Evolutionary conservation across 805 yeast species (phyloP), one percentile per base, ranked within the genome.

Genomic region (Zygosaccharomyces pseudorouxii): DNA sequence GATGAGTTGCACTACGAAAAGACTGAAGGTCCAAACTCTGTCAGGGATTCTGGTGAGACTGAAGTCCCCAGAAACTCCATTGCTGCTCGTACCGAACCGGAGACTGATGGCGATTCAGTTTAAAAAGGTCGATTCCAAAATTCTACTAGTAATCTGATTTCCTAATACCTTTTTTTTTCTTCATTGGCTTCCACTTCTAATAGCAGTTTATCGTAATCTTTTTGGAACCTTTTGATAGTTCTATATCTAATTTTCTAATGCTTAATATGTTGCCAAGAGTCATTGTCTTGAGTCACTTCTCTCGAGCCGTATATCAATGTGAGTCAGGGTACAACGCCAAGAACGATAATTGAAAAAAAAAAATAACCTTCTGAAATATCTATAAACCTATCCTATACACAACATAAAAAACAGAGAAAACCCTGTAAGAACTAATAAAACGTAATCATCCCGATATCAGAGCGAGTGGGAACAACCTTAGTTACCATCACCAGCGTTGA

Each of bases 41-140:
- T 53, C 25, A 68, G 70, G 56, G 64, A 59, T 28, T 67, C 70
- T 44, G 70, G 69, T 47, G 70, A 68, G 49, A 66, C 71, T 20
- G 62, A 60, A 25, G 67, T 65, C n/a, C 56, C 62, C 18, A 50
- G 43, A 22, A 30, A 40, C 20, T 41, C 44, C 10, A 33, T 14
- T 4, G 37, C 36, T 11, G 36, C 31, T 14, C 36, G 25, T 12
- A 29, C 44, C 9, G 44, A 41, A n/a, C 23, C 28, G 3, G 44
- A 41, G 11, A 29, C 44, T 16, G 44, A 41, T n/a, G 20, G 18
- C 18, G 44, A 41, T 12, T 41, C 44, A 11, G 37, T 14, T 29
- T 28, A 33, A 41, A n/a, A 14, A 6, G 20, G 7, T 7, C 28
- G 4, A 25, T 9, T 9, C 10, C 28, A 25, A 25, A 25, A 2